A percentile compares a stretch with the other conserved stretches of the same genome.
Conservation (phyloP, 495 filamentous ascomycete genomes). For the Penicillium pancosmium region DNA sequence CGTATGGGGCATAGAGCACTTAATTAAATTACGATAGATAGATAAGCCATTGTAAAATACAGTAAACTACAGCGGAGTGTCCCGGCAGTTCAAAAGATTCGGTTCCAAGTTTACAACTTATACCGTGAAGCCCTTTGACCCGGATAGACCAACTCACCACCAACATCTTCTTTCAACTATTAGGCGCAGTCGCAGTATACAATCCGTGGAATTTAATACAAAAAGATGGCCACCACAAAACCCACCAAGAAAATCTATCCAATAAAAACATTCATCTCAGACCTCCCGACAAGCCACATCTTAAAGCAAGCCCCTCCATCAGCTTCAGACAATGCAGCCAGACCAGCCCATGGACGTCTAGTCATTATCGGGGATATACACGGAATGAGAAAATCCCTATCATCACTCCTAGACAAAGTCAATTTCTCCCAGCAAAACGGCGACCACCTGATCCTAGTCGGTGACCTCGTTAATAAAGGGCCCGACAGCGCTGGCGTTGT, state of each 20-base stretch:
- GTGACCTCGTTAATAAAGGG: conserved; percentile 25
- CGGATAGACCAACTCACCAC: neutral
- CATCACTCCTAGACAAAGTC: conserved; percentile 21
- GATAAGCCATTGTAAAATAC: no score
- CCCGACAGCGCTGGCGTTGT: conserved; percentile 25
- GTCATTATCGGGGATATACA: conserved; percentile 28
- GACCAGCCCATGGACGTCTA: conserved; percentile 14
- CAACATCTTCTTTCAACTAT: neutral
- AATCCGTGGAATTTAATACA: neutral
- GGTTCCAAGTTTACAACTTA: no score
- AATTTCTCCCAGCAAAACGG: conserved; percentile 17
- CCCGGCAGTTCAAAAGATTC: no score
- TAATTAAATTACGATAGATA: no score
- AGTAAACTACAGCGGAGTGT: no score
- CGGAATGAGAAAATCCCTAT: conserved; percentile 26
- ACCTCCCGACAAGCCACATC: conserved; percentile 16
- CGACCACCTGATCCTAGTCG: conserved; percentile 23
- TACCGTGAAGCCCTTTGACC: no score
- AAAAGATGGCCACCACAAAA: conserved; percentile 6
- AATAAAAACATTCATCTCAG: conserved; percentile 26
- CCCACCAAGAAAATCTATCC: conserved; percentile 20
- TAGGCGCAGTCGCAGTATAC: neutral
- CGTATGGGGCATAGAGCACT: no score
- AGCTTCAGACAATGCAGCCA: conserved; percentile 9
- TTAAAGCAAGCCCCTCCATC: conserved; percentile 7